phyloP scores from a whole-genome alignment of 169 alveolate genomes.

The Cryptosporidium sp. region DNA sequence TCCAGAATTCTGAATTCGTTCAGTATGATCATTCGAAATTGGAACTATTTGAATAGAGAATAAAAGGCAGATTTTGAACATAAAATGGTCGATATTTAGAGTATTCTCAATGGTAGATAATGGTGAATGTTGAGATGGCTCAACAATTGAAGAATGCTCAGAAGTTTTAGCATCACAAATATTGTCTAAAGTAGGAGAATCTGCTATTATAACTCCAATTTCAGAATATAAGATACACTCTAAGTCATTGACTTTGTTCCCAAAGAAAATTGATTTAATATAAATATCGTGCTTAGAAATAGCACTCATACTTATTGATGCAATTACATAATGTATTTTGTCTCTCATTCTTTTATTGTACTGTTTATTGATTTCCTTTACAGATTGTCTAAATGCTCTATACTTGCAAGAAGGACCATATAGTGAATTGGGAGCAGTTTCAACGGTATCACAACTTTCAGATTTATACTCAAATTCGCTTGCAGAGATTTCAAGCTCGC shows the following conservation, averaged over 20 bases:
- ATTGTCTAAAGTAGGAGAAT: not conserved
- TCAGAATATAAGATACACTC: constrained; percentile 60
- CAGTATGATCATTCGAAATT: constrained; percentile 3
- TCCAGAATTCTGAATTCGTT: not conserved
- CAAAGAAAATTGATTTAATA: constrained; percentile 42
- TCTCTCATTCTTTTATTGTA: constrained; percentile 25
- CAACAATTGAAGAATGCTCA: constrained; percentile 6
- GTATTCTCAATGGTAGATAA: constrained; percentile 2
- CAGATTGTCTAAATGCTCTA: constrained; percentile 28
- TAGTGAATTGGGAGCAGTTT: constrained; percentile 44
- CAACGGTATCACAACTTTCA: not conserved
- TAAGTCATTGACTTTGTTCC: constrained; percentile 53
- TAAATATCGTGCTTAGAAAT: constrained; percentile 21
- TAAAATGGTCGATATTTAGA: constrained; percentile 31
- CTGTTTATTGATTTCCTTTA: constrained; percentile 22
- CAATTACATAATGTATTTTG: not conserved
- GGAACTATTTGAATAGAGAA: constrained; percentile 56
- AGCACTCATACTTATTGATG: not conserved
- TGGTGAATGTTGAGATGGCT: not conserved
- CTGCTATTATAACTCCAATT: constrained; percentile 43
- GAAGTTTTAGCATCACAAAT: constrained; percentile 40
- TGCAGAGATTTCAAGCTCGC: constrained; percentile 36
- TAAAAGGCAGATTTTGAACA: constrained; percentile 40
- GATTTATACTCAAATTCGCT: constrained; percentile 55
- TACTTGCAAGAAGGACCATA: constrained; percentile 73